These are phyloP conservation scores for Vigna hirtella DNA, from an alignment of 306 rosid species.

Conservation along the genomic window DNA sequence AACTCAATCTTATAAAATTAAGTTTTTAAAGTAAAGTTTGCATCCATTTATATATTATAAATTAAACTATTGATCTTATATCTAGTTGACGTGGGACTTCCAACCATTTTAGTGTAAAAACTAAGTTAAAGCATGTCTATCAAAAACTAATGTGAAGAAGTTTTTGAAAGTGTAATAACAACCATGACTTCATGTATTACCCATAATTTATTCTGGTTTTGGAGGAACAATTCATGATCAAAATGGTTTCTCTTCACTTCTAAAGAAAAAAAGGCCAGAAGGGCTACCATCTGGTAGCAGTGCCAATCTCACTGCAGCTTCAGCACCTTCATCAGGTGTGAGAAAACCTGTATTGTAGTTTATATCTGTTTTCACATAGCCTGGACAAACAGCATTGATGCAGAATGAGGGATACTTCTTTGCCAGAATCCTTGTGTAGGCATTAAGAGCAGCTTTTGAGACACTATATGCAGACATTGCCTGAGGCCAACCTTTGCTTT, in stretches of 20 bases:
- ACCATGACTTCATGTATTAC: background rate
- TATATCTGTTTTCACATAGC: constrained; percentile 54
- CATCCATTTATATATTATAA: too few species aligned
- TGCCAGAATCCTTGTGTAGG: constrained; percentile 57
- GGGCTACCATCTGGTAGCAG: constrained; percentile 44
- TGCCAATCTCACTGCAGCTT: constrained; percentile 57
- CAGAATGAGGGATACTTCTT: constrained; percentile 42
- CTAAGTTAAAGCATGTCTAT: background rate
- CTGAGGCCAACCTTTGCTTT: constrained; percentile 57
- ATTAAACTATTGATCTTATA: too few species aligned
- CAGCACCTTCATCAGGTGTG: constrained; percentile 66
- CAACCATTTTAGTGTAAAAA: too few species aligned
- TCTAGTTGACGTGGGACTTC: too few species aligned
- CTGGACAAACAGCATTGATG: constrained; percentile 55
- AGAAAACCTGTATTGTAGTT: constrained; percentile 45
- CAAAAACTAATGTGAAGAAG: too few species aligned
- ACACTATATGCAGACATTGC: constrained; percentile 37
- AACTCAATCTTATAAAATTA: too few species aligned
- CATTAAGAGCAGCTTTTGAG: constrained; percentile 63
- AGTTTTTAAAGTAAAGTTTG: too few species aligned
- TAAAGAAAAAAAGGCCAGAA: constrained; percentile 44
- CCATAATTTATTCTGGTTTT: background rate
- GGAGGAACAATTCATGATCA: constrained; percentile 14
- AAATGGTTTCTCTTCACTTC: constrained; percentile 43
- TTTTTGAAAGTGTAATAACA: background rate